Evolutionary conservation across 345 rosid species (phyloP).

Genomic region (Eucalyptus caleyi): DNA sequence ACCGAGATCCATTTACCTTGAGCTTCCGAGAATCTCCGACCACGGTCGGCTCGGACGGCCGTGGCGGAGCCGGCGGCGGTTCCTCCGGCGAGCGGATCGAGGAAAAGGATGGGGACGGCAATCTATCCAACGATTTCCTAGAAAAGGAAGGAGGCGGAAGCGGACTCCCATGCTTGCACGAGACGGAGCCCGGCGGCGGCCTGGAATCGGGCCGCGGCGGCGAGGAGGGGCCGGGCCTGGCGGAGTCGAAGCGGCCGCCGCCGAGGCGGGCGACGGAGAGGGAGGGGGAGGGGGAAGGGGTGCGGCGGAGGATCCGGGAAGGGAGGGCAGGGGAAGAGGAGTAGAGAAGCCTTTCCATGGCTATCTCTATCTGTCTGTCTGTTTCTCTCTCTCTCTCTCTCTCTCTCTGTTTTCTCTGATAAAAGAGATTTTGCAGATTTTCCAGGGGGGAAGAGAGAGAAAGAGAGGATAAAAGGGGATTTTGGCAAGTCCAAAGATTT

Average conservation of each 20-base stretch:
- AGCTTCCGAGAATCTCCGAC: conserved; percentile 7
- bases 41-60: conserved; percentile 15
- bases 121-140: neutral
- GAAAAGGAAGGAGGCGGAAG: neutral
- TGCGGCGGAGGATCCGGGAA: conserved; percentile 13
- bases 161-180: conserved; percentile 15
- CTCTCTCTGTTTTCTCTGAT: neutral
- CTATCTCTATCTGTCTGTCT: neutral
- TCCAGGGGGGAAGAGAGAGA: neutral
- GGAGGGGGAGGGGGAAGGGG: conserved; percentile 17
- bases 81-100: conserved; percentile 11
- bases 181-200: conserved; percentile 33
- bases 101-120: neutral
- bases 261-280: conserved; percentile 24
- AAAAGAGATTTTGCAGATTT: neutral
- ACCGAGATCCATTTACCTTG: conserved; percentile 33
- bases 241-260: conserved; percentile 1
- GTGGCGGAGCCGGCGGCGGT: conserved; percentile 8
- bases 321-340: conserved; percentile 25
- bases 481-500: neutral
- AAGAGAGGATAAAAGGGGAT: neutral
- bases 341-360: conserved; percentile 93
- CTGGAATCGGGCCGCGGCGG: conserved; percentile 1
- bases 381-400: neutral
- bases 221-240: conserved; percentile 12